Percentiles rank a stretch among this genome's conserved stretches.
Conservation (phyloP, 495 filamentous ascomycete genomes). For the Penicillium verhagenii region DNA sequence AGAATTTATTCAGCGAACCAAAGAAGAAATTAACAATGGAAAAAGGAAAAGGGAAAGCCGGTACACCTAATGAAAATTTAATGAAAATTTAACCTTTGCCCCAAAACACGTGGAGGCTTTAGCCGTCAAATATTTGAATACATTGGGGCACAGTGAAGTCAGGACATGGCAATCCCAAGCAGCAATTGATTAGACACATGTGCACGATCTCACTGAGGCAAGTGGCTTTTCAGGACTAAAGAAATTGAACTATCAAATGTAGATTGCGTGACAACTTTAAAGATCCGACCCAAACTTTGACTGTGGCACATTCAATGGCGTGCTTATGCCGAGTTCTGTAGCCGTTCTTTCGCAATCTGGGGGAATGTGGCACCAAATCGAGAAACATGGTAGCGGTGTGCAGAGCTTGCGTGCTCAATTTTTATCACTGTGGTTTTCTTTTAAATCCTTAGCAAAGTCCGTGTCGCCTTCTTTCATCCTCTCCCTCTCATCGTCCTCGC, state of each 20-base stretch:
- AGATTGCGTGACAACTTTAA: neutral
- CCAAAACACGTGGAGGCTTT: neutral
- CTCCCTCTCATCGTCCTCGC: neutral
- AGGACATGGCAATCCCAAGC: too few species aligned
- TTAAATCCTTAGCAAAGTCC: neutral
- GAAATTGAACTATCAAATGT: too few species aligned
- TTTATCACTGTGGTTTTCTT: neutral
- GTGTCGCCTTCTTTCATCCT: neutral
- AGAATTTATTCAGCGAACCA: neutral
- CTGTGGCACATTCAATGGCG: constrained; percentile 18
- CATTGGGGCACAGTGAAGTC: too few species aligned
- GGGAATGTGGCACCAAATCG: constrained; percentile 21
- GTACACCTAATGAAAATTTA: neutral
- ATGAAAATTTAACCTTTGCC: neutral
- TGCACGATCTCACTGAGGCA: too few species aligned
- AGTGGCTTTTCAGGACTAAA: too few species aligned
- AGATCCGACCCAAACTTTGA: constrained; percentile 3
- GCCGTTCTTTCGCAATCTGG: constrained; percentile 17
- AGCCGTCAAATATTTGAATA: too few species aligned
- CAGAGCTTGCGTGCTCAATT: neutral
- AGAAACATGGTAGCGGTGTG: constrained; percentile 9
- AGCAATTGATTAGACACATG: too few species aligned
- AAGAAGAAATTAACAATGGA: too few species aligned
- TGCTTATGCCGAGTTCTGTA: constrained; percentile 18
- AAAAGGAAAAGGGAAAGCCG: too few species aligned